Percentiles rank a stretch among this genome's conserved stretches.
phyloP scores from a whole-genome alignment of 2,329 filamentous ascomycete genomes.

The Cladosporium oxysporum region DNA sequence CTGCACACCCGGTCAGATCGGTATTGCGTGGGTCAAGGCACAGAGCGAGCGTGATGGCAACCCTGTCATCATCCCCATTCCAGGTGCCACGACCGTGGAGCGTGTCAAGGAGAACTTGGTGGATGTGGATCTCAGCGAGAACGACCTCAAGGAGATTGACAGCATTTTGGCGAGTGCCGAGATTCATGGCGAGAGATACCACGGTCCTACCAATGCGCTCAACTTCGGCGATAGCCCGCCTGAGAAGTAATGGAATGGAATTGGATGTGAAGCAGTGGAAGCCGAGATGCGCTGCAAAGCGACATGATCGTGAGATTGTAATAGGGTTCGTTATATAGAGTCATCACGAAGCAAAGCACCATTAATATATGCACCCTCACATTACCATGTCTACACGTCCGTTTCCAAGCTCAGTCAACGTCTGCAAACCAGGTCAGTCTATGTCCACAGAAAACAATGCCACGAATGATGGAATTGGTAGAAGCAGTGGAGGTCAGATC shows the following conservation, averaged over 20 bases:
- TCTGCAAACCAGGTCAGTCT: not conserved
- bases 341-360: not conserved
- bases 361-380: not conserved
- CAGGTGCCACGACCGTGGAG: slow-evolving; percentile 42
- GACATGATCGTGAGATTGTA: not conserved
- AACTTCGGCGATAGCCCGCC: slow-evolving; percentile 33
- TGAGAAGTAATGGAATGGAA: slow-evolving; percentile 20
- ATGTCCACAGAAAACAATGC: not conserved
- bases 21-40: slow-evolving; percentile 51
- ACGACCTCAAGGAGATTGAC: slow-evolving; percentile 54
- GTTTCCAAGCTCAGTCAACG: not conserved
- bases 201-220: slow-evolving; percentile 24
- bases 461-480: too few species aligned
- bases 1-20: slow-evolving; percentile 49
- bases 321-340: not conserved
- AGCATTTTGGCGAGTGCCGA: slow-evolving; percentile 51
- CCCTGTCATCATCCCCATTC: slow-evolving; percentile 49
- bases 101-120: slow-evolving; percentile 45
- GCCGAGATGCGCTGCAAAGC: not conserved
- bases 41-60: slow-evolving; percentile 46
- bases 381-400: not conserved
- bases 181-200: slow-evolving; percentile 47
- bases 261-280: too few species aligned
- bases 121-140: slow-evolving; percentile 46
- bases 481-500: slow-evolving; percentile 42